These are phyloP conservation scores for Naganishia onofrii DNA, from an alignment of 768 basidiomycete genomes.

Conservation along the genomic window DNA sequence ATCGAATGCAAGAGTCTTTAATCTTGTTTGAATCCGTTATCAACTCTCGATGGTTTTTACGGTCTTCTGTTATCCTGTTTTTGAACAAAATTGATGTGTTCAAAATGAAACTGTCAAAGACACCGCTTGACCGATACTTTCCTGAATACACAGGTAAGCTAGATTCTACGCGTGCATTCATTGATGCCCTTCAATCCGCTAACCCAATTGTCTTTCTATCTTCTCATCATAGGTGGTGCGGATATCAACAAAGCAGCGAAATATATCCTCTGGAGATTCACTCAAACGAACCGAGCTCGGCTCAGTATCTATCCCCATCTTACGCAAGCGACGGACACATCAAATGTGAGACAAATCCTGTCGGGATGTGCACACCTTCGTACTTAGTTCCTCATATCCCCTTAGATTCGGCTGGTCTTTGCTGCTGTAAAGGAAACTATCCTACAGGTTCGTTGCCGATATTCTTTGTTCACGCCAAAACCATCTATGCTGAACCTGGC, in stretches of 20 bases:
- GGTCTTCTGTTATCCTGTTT: constrained; percentile 62
- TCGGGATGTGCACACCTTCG: neutral
- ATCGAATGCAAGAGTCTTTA: constrained; percentile 73
- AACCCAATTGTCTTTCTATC: neutral
- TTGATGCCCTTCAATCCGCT: neutral
- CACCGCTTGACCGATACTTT: constrained; percentile 61
- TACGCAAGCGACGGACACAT: constrained; percentile 85
- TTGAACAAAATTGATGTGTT: constrained; percentile 65
- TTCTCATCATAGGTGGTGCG: constrained; percentile 59
- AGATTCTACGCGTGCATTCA: constrained; percentile 5
- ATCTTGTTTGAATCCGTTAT: constrained; percentile 74
- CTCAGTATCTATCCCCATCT: constrained; percentile 84
- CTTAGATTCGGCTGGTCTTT: constrained; percentile 66
- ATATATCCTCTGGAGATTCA: constrained; percentile 91
- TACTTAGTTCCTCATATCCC: constrained; percentile 22
- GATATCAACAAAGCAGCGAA: constrained; percentile 94
- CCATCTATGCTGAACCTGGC: neutral
- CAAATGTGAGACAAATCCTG: constrained; percentile 59
- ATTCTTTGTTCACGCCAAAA: neutral
- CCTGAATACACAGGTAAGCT: constrained; percentile 68
- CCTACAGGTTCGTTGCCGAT: constrained; percentile 55
- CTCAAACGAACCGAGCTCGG: constrained; percentile 64
- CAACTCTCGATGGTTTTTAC: constrained; percentile 73
- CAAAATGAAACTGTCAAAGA: constrained; percentile 68
- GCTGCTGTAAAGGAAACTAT: constrained; percentile 92